Conservation (phyloP, 306 rosid genomes). For the Cicer arietinum region DNA sequence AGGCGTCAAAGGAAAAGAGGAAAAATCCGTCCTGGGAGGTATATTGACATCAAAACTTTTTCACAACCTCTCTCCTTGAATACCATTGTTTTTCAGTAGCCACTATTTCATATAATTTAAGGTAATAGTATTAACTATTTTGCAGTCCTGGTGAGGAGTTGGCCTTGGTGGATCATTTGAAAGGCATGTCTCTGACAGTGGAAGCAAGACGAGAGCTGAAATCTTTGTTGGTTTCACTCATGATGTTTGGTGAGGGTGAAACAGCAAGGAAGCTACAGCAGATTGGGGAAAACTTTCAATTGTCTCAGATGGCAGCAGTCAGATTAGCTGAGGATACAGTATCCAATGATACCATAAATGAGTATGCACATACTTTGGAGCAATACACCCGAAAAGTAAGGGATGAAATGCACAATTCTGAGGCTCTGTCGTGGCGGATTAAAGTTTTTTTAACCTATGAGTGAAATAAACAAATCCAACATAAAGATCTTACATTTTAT, state of each 20-base stretch:
- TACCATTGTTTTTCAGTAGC: conserved; percentile 12
- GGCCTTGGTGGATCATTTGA: conserved; percentile 89
- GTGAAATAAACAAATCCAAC: conserved; percentile 18
- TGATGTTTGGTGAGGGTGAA: conserved; percentile 85
- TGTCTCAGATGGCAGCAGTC: conserved; percentile 82
- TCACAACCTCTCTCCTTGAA: conserved; percentile 7
- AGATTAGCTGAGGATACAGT: conserved; percentile 82
- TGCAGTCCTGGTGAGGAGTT: conserved; percentile 90
- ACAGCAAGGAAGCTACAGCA: conserved; percentile 83
- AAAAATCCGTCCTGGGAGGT: conserved; percentile 98
- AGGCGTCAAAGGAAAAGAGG: conserved; percentile 93
- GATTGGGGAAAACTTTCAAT: conserved; percentile 77
- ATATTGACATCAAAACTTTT: conserved; percentile 33
- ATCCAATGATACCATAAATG: conserved; percentile 67
- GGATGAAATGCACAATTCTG: conserved; percentile 65
- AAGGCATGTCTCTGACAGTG: conserved; percentile 76
- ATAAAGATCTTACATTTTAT: neutral
- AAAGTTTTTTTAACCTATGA: conserved; percentile 55
- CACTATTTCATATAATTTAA: conserved; percentile 14
- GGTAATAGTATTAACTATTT: conserved; percentile 36
- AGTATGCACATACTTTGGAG: conserved; percentile 74
- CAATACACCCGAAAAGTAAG: conserved; percentile 60
- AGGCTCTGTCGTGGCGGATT: conserved; percentile 76
- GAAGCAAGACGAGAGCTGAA: conserved; percentile 75
- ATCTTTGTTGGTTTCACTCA: conserved; percentile 72